These are phyloP conservation scores for Colletotrichum chlorophyti DNA, from an alignment of 2,329 filamentous ascomycete species.

Conservation along the genomic window DNA sequence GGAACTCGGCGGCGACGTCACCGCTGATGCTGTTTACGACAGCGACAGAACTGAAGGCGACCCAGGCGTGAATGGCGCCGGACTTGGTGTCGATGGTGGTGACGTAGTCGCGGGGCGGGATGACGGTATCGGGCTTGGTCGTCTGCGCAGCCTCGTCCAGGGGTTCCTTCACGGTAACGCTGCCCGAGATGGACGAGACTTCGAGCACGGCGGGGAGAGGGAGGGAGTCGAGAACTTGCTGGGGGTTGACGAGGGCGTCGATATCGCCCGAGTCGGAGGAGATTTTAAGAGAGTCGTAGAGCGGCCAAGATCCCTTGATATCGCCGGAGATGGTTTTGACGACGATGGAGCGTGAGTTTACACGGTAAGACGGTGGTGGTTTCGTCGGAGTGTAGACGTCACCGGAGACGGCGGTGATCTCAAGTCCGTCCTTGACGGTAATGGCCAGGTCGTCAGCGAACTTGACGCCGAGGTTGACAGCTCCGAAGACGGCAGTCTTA, in stretches of 20 bases:
- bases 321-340: slow-evolving; percentile 50
- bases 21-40: slow-evolving; percentile 49
- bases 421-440: slow-evolving; percentile 34
- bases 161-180: slow-evolving; percentile 48
- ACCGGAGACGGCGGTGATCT: slow-evolving; percentile 46
- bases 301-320: slow-evolving; percentile 56
- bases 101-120: slow-evolving; percentile 55
- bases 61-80: slow-evolving; percentile 47
- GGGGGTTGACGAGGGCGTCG: slow-evolving; percentile 46
- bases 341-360: slow-evolving; percentile 50
- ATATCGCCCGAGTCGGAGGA: slow-evolving; percentile 52
- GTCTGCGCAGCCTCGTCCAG: slow-evolving; percentile 35
- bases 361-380: slow-evolving; percentile 42
- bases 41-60: slow-evolving; percentile 47
- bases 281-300: slow-evolving; percentile 56
- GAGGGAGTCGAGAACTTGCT: slow-evolving; percentile 41
- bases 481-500: slow-evolving; percentile 45
- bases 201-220: slow-evolving; percentile 49
- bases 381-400: slow-evolving; percentile 41
- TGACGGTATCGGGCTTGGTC: slow-evolving; percentile 27
- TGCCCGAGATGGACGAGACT: slow-evolving; percentile 51
- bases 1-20: slow-evolving; percentile 45
- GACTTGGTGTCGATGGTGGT: slow-evolving; percentile 52
- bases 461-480: slow-evolving; percentile 47
- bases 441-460: slow-evolving; percentile 49